Percentiles rank a stretch among this genome's conserved stretches.
These are phyloP conservation scores for Actinomucor elegans DNA, from an alignment of 371 early-diverging fungal species.

Conservation along the genomic window DNA sequence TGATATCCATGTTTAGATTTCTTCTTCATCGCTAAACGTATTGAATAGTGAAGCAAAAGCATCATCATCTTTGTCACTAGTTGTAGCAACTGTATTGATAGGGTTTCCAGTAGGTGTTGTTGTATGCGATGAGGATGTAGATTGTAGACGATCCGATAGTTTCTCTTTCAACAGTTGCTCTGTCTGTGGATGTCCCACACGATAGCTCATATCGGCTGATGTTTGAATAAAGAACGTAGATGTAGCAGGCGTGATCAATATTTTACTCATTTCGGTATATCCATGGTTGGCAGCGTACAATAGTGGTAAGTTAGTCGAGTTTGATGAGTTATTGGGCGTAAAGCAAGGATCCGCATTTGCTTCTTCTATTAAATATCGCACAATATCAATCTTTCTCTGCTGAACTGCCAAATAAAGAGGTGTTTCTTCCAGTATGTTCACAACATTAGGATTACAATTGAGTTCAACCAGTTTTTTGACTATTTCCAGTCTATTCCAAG, in stretches of 20 bases:
- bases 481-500: conserved; percentile 47
- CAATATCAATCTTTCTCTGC: conserved; percentile 49
- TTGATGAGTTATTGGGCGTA: conserved; percentile 2
- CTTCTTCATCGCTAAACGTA: conserved; percentile 42
- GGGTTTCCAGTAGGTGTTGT: conserved; percentile 3
- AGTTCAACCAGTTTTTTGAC: conserved; percentile 32
- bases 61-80: conserved; percentile 12
- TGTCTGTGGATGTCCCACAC: conserved; percentile 21
- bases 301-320: conserved; percentile 32
- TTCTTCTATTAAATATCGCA: conserved; percentile 32
- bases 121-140: background rate
- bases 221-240: conserved; percentile 28
- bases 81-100: conserved; percentile 18
- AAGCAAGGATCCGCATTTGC: conserved; percentile 42
- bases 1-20: no score
- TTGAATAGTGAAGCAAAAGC: conserved; percentile 34
- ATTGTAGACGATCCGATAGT: conserved; percentile 3
- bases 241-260: conserved; percentile 36
- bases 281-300: conserved; percentile 55
- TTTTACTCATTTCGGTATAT: conserved; percentile 42
- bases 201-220: conserved; percentile 32
- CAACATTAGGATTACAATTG: conserved; percentile 31
- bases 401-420: conserved; percentile 48
- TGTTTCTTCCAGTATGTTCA: conserved; percentile 46
- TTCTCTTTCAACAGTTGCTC: conserved; percentile 16